These are phyloP conservation scores for Aureobasidium lini DNA, from an alignment of 2,329 filamentous ascomycete genomes.

Conservation along the genomic window DNA sequence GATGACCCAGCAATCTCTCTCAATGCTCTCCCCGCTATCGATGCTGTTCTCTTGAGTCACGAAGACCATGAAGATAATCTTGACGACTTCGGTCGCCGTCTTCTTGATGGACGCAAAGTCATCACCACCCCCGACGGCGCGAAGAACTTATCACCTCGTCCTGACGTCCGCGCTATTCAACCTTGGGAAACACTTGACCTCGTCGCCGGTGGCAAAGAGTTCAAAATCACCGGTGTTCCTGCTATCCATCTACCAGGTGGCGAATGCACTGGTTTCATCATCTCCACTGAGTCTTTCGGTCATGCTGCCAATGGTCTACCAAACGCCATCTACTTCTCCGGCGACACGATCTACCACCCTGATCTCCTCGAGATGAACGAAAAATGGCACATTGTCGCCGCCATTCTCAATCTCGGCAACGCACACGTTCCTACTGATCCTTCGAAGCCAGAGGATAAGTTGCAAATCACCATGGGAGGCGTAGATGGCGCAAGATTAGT, in stretches of 20 bases:
- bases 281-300: background rate
- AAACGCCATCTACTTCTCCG: background rate
- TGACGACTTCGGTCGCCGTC: background rate
- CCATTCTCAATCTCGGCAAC: background rate
- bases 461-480: background rate
- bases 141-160: background rate
- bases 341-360: background rate
- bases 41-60: background rate
- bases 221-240: background rate
- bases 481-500: background rate
- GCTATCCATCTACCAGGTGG: background rate
- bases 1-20: background rate
- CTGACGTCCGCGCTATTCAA: background rate
- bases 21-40: background rate
- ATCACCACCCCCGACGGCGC: background rate
- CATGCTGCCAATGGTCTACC: background rate
- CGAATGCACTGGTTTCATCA: background rate
- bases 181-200: background rate
- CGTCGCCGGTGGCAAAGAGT: background rate
- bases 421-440: background rate
- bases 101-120: background rate
- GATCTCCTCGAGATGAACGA: background rate
- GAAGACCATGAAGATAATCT: background rate
- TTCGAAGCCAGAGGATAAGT: background rate
- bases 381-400: background rate